These are phyloP conservation scores for Knufia petricola DNA, from an alignment of 2,329 filamentous ascomycete species.

Conservation along the genomic window DNA sequence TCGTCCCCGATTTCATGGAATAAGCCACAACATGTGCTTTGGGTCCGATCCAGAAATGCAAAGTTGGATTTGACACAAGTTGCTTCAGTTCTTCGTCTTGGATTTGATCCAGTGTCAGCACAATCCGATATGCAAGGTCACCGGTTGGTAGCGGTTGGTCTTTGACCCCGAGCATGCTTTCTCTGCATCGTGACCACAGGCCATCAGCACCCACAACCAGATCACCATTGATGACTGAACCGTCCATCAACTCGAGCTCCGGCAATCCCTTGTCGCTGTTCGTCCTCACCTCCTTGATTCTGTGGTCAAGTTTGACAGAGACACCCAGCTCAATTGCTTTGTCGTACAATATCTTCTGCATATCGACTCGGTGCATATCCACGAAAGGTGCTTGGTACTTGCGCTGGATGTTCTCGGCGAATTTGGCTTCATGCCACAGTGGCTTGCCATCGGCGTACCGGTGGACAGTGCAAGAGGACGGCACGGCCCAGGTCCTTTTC, in stretches of 20 bases:
- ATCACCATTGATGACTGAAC: constrained; percentile 24
- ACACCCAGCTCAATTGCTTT: constrained; percentile 34
- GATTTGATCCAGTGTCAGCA: constrained; percentile 41
- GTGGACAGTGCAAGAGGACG: constrained; percentile 9
- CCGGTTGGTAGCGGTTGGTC: constrained; percentile 44
- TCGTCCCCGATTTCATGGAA: constrained; percentile 33
- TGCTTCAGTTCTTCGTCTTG: constrained; percentile 38
- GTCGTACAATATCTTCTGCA: constrained; percentile 35
- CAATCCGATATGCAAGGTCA: constrained; percentile 47
- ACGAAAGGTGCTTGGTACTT: constrained; percentile 8
- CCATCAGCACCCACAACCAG: constrained; percentile 43
- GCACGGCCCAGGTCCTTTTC: constrained; percentile 3
- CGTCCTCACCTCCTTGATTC: constrained; percentile 25
- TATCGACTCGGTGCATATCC: constrained; percentile 43
- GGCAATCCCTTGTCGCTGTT: constrained; percentile 25
- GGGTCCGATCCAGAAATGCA: constrained; percentile 48
- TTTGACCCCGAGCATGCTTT: constrained; percentile 35
- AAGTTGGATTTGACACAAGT: constrained; percentile 39
- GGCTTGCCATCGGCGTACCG: constrained; percentile 11
- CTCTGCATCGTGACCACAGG: constrained; percentile 36
- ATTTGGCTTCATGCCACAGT: constrained; percentile 17
- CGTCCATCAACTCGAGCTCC: constrained; percentile 1
- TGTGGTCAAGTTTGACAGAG: constrained; percentile 24
- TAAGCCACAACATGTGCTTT: constrained; percentile 43
- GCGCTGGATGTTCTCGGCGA: constrained; percentile 34